Evolutionary conservation across 2,329 filamentous ascomycete genomes (phyloP), one percentile per base, ranked within the genome.

Genomic region (Thelonectria olida): DNA sequence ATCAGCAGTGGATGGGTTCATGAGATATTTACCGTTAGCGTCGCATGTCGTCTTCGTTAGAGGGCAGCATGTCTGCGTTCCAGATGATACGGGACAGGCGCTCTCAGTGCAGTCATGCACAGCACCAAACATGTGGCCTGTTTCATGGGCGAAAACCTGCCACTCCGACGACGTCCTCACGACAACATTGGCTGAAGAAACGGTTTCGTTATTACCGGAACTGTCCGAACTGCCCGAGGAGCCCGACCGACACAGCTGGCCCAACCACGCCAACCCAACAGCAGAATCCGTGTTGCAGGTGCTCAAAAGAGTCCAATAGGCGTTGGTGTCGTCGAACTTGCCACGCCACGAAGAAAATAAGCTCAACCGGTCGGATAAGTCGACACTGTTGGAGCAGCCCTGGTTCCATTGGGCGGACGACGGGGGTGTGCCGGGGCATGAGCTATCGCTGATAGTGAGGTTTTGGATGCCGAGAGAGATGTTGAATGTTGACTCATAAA

Each of bases 131-230:
- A 93, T 98, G 76, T 98, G 95, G 1, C 94, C 95, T 3, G 90
- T 90, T 78, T 98, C 95, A 75, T 98, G 95, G 27, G 95, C 95
- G 77, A 98, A 92, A 60, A 98, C 91, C 75, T 97, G 93, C 95
- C 95, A 98, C 74, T 97, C 94, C 3, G 88, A 90, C 20, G 86
- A 84, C 0, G 93, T 97, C 65, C 88, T 88, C 23, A 96, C 89
- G 20, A 99, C 93, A 1, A 99, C 92, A 73, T 97, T 98, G 62
- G 95, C 90, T 28, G 92, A 92, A 19, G 91, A 89, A 27, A 97
- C 91, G 1, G 89, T 92, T 77, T 96, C 91, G 62, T 86, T 86
- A 27, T 78, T 79, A 2, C 81, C 80, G 25, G 81, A 81, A 23
- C 78, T 79, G 25, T 64, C 69, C 41, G 84, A 79, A 19, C 87